Evolutionary conservation across 164 flowering plant species (phyloP).

Genomic region (Dillenia suffruticosa): DNA sequence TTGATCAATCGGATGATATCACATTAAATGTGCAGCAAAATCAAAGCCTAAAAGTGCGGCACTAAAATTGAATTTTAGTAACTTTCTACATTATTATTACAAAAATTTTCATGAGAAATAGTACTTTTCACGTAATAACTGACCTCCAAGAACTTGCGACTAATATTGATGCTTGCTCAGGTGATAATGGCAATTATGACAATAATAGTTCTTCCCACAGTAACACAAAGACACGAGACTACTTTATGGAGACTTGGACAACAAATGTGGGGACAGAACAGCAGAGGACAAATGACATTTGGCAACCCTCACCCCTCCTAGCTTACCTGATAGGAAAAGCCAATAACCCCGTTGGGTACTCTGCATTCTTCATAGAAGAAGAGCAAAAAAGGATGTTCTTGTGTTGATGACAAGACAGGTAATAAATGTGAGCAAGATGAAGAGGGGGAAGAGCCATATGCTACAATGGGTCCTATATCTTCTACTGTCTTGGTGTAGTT

Average conservation of each 20-base stretch:
- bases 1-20: too few species aligned
- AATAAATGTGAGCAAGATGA: slow-evolving; percentile 20
- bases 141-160: too few species aligned
- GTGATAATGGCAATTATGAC: too few species aligned
- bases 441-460: slow-evolving; percentile 1
- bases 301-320: slow-evolving; percentile 25
- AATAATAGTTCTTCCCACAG: background rate
- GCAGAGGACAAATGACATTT: slow-evolving; percentile 14
- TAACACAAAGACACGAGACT: slow-evolving; percentile 19
- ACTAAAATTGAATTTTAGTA: too few species aligned
- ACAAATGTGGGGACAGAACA: slow-evolving; percentile 11
- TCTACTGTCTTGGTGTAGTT: slow-evolving; percentile 18
- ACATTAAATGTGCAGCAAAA: too few species aligned
- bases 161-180: too few species aligned
- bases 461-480: slow-evolving; percentile 22
- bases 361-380: slow-evolving; percentile 13
- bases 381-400: slow-evolving; percentile 23
- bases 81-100: too few species aligned
- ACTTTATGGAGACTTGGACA: slow-evolving; percentile 22
- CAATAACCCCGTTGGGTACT: slow-evolving; percentile 35
- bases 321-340: slow-evolving; percentile 14
- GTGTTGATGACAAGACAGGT: slow-evolving; percentile 30
- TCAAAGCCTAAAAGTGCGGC: too few species aligned
- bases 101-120: too few species aligned
- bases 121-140: too few species aligned